Conservation (phyloP, 1,284 basidiomycete genomes). For the Sanghuangporus weigelae region DNA sequence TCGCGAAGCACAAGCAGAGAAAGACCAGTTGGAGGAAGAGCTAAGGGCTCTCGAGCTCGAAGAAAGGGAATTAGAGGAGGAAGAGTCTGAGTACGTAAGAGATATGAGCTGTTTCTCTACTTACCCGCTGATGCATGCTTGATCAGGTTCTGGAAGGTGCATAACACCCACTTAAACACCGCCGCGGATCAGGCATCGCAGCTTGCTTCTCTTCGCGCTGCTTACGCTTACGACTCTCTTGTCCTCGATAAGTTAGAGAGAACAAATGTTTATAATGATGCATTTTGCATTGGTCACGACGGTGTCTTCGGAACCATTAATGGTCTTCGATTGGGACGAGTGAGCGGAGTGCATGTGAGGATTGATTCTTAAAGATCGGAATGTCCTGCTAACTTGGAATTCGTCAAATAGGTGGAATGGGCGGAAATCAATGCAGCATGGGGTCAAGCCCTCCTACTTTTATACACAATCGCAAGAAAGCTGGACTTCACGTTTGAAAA, state of each 20-base stretch:
- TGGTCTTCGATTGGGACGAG: conserved; percentile 84
- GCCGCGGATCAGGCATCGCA: conserved; percentile 64
- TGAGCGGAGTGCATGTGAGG: conserved; percentile 69
- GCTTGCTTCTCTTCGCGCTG: conserved; percentile 65
- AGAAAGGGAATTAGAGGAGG: conserved; percentile 68
- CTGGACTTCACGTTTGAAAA: conserved; percentile 83
- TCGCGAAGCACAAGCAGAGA: conserved; percentile 67
- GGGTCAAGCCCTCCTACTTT: conserved; percentile 90
- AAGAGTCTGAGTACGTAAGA: conserved; percentile 72
- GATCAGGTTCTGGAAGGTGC: conserved; percentile 75
- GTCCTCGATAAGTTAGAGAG: conserved; percentile 83
- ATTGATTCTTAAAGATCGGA: neutral
- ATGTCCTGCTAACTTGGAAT: neutral
- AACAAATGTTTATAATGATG: conserved; percentile 98
- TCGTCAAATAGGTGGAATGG: conserved; percentile 78
- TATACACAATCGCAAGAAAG: conserved; percentile 88
- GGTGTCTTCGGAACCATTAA: conserved; percentile 96
- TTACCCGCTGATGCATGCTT: conserved; percentile 3
- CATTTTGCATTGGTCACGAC: conserved; percentile 96
- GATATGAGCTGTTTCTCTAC: neutral
- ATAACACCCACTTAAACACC: conserved; percentile 67
- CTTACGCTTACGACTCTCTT: conserved; percentile 69
- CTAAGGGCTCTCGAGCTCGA: conserved; percentile 66
- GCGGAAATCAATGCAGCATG: conserved; percentile 98
- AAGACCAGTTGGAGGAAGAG: conserved; percentile 70